Conservation (phyloP, 1,284 basidiomycete species). For the Pyrrhoderma noxium region DNA sequence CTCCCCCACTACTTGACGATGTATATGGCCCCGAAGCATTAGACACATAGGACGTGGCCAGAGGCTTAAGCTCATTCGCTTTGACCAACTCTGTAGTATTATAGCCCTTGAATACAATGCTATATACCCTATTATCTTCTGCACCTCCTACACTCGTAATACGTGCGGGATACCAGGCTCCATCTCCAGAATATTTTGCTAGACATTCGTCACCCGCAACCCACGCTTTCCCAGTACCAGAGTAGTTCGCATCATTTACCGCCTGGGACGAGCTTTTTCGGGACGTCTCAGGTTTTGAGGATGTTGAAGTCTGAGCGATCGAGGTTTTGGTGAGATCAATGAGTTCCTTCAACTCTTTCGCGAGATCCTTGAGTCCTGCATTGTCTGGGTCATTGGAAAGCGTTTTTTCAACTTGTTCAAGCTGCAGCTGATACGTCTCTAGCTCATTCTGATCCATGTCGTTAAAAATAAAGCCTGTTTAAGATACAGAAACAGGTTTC, state of each 20-base stretch:
- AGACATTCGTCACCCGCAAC: constrained; percentile 88
- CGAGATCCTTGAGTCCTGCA: constrained; percentile 52
- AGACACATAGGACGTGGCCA: constrained; percentile 36
- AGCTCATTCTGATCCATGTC: constrained; percentile 71
- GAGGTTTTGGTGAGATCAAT: constrained; percentile 80
- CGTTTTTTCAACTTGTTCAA: constrained; percentile 85
- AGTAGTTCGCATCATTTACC: not conserved
- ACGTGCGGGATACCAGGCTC: constrained; percentile 85
- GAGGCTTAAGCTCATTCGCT: constrained; percentile 61
- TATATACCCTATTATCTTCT: constrained; percentile 80
- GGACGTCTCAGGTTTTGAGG: constrained; percentile 40
- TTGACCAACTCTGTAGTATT: constrained; percentile 90
- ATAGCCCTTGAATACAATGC: constrained; percentile 93
- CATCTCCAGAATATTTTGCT: constrained; percentile 87
- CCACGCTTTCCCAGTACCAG: constrained; percentile 44
- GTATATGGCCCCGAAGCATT: constrained; percentile 7
- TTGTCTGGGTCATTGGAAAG: constrained; percentile 81
- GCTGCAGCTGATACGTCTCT: constrained; percentile 84
- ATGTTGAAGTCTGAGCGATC: constrained; percentile 46
- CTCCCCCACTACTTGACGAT: constrained; percentile 9
- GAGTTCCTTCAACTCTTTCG: constrained; percentile 80
- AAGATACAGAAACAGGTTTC: not conserved
- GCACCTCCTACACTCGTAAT: constrained; percentile 87
- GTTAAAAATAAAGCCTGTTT: not conserved
- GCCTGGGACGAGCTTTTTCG: not conserved